Evolutionary conservation across 768 basidiomycete species (phyloP).

Genomic region (Lentinula boryana): DNA sequence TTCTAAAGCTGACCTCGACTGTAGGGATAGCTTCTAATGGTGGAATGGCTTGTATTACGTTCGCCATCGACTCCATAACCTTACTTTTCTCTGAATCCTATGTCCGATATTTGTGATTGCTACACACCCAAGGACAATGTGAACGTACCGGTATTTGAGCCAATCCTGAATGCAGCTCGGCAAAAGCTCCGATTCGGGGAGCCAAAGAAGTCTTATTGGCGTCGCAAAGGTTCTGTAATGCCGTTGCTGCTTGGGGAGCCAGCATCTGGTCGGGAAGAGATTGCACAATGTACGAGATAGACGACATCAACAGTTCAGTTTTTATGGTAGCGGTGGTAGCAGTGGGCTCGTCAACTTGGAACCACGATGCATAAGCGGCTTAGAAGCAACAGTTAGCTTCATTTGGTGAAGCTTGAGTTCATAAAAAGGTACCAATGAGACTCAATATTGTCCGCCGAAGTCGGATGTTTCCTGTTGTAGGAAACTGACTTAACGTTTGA

Average conservation of each 20-base stretch:
- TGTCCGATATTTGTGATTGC: not conserved
- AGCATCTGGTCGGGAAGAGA: constrained; percentile 61
- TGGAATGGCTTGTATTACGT: constrained; percentile 87
- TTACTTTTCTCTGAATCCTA: constrained; percentile 86
- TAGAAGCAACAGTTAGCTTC: not conserved
- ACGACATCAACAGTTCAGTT: constrained; percentile 52
- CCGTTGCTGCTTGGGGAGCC: constrained; percentile 71
- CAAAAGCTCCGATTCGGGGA: constrained; percentile 80
- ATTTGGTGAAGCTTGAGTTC: not conserved
- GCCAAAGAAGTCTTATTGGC: constrained; percentile 82
- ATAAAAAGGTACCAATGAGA: constrained; percentile 56
- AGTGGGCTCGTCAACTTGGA: constrained; percentile 41
- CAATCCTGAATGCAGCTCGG: constrained; percentile 73
- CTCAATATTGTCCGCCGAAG: constrained; percentile 69
- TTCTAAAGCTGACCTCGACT: constrained; percentile 46
- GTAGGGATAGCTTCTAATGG: constrained; percentile 74
- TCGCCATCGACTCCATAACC: constrained; percentile 87
- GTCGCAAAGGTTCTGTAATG: constrained; percentile 84
- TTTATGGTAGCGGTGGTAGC: constrained; percentile 19
- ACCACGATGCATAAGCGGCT: constrained; percentile 81
- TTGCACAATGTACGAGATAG: constrained; percentile 62
- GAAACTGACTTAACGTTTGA: constrained; percentile 63
- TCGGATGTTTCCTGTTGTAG: constrained; percentile 55
- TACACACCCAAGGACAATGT: not conserved
- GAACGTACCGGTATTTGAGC: constrained; percentile 63